A percentile compares a stretch with the other conserved stretches of the same genome.
Evolutionary conservation across 768 basidiomycete species (phyloP).

Genomic region (Leccinellum albellum): DNA sequence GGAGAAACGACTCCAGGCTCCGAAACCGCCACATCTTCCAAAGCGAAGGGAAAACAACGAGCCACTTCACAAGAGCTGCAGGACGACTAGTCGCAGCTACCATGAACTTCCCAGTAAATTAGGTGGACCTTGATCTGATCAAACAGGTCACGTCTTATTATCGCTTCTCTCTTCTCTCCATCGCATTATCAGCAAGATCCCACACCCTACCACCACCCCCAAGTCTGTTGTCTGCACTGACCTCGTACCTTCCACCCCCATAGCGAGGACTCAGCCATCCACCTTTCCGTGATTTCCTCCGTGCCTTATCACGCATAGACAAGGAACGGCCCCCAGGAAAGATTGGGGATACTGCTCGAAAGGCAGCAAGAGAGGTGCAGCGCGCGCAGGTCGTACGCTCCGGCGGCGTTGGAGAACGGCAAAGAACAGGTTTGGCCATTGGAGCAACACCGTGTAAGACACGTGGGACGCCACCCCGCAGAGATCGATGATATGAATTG

Average conservation of each 20-base stretch:
- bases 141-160: constrained; percentile 40
- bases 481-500: constrained; percentile 21
- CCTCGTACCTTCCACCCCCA: constrained; percentile 34
- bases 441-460: constrained; percentile 49
- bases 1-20: constrained; percentile 43
- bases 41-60: constrained; percentile 53
- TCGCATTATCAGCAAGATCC: constrained; percentile 46
- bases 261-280: constrained; percentile 28
- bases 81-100: constrained; percentile 36
- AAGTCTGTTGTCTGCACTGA: constrained; percentile 26
- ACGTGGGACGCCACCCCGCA: constrained; percentile 58
- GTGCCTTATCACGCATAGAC: constrained; percentile 68
- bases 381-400: constrained; percentile 54
- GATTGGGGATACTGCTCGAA: constrained; percentile 66
- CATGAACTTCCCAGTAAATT: constrained; percentile 39
- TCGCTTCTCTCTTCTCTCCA: constrained; percentile 58
- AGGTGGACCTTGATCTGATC: constrained; percentile 36
- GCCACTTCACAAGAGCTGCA: constrained; percentile 41
- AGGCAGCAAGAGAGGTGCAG: constrained; percentile 69
- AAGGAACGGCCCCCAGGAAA: constrained; percentile 56
- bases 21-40: constrained; percentile 38
- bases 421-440: constrained; percentile 49
- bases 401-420: constrained; percentile 49
- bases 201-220: constrained; percentile 29
- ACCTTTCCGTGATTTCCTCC: constrained; percentile 51